Base-by-base conservation (phyloP, 1,284 basidiomycete genomes). In the Puccinia sorghi region DNA sequence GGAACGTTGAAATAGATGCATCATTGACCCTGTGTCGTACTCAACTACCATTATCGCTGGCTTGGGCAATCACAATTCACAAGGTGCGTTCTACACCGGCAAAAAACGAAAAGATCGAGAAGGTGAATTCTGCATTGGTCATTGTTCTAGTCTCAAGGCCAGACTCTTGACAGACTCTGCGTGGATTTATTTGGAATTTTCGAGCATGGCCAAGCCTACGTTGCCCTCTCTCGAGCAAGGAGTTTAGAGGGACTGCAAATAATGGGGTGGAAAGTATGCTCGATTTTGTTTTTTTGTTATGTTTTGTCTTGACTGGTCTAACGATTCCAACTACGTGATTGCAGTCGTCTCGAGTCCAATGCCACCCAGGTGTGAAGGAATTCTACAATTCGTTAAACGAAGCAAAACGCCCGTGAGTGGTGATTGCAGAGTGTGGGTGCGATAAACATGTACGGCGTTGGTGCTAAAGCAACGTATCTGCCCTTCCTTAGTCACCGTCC, bases 1-100 rank as follows among this genome's bases (percentile, higher is more conserved):
- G 82, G 82, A 80, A 72, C 22, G 77, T 82, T 48, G 81, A 82
- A 50, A 67, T 82, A 50, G 82, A 82, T 72, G 63, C 76, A 46
- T 32, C 75, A 3, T 80, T 81, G 56, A 77, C 77, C 6, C 80
- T 82, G 17, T 80, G 76, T 9, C 64, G 82, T 15, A 81, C 82
- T 20, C 82, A 82, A 61, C 63, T 82, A 1, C 82, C 82, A 13
- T 63, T 82, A 2, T 67, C 74, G 13, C 72, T 82, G 20, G 82
- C 81, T 0, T 82, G 82, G 82, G 74, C 74, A 27, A 54, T 76
- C 15, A 76, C 74, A 52, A 76, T 69, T 37, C 74, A 76, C 25
- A 76, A 76, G 52, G 74, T 69, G 37, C 32, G 64, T 46, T 17
- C 32, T 17, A 17, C 6, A 46, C 27, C 2, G 22, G n/a, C 15